Evolutionary conservation across 495 filamentous ascomycete species (phyloP).

Genomic region (Xylaria cubensis): DNA sequence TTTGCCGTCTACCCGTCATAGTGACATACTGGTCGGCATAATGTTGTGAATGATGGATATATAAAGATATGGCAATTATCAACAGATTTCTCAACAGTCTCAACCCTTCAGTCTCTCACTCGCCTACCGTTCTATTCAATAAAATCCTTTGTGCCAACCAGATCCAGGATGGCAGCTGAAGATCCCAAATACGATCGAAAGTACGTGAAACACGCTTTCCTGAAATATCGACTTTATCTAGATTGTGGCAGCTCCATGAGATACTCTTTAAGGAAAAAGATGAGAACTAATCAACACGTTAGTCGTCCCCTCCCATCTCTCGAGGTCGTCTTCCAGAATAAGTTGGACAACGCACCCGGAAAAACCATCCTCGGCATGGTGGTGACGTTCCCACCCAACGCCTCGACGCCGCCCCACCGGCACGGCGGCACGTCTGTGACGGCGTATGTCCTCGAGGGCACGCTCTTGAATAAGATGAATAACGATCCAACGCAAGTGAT

Average conservation of each 20-base stretch:
- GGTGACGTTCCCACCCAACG: slow-evolving; percentile 8
- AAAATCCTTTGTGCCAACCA: not conserved
- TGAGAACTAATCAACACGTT: not conserved
- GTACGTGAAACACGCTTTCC: not conserved
- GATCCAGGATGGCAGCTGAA: not conserved
- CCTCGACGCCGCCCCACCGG: not conserved
- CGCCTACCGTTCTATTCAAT: not conserved
- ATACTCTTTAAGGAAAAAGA: not conserved
- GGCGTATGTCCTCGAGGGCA: not conserved
- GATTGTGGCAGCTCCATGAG: not conserved
- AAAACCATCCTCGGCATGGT: slow-evolving; percentile 12
- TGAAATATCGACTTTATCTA: too few species aligned
- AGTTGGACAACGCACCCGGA: not conserved
- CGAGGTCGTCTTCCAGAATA: slow-evolving; percentile 6
- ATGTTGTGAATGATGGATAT: not conserved
- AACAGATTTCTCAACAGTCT: not conserved
- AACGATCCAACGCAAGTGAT: slow-evolving; percentile 4
- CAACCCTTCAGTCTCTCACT: not conserved
- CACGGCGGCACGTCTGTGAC: slow-evolving; percentile 14
- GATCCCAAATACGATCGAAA: slow-evolving; percentile 10
- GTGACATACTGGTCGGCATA: not conserved
- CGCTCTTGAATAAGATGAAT: slow-evolving; percentile 10
- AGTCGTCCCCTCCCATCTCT: slow-evolving; percentile 1
- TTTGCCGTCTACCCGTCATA: not conserved
- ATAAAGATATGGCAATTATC: not conserved